Base-by-base conservation (phyloP, 2,329 filamentous ascomycete genomes). In the Cladorrhinum sp. region DNA sequence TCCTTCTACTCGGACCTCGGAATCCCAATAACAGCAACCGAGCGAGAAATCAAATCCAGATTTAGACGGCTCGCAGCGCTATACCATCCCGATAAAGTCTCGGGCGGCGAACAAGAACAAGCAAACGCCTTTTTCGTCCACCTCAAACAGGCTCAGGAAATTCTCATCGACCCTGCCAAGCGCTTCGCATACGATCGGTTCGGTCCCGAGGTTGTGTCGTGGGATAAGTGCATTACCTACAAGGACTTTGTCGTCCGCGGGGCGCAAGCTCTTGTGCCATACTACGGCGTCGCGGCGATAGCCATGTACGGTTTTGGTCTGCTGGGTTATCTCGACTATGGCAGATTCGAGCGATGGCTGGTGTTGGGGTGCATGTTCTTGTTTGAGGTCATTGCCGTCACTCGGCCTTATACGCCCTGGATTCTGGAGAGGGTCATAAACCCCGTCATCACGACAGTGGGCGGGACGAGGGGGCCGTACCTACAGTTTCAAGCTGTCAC, bases 101-200 rank as follows among this genome's bases (percentile, higher is more conserved):
- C 12, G 9, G 48, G 77, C 10, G 74, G 75, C 18, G 18, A 20
- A 18, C 67, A 68, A 42, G 39, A 55, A 23, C 70, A 71, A 49
- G 68, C 62, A 26, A 71, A 69, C 60, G 70, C 67, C 46, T 82
- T 88, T 75, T 98, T 96, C 75, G 86, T 97, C 52, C 86, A 90
- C 69, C 82, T 98, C 69, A 94, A 93, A 78, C 79, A 87, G 51
- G 92, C 92, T 5, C 86, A 91, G 70, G 95, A 98, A 69, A 91
- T 88, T 0, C 84, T 97, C 16, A 77, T 86, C n/a, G 86, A 95
- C 70, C 85, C 90, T 2, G 86, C 86, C 0, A 87, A 84, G 70
- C 83, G 92, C 59, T 96, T 95, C 73, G 92, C 91, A 7, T 97
- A 97, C 76, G 92, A 96, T 72, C 86, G 92, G 53, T 92, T 96